Base-by-base conservation (phyloP, 1,284 basidiomycete species). In the Leccinum cinnamomeum region DNA sequence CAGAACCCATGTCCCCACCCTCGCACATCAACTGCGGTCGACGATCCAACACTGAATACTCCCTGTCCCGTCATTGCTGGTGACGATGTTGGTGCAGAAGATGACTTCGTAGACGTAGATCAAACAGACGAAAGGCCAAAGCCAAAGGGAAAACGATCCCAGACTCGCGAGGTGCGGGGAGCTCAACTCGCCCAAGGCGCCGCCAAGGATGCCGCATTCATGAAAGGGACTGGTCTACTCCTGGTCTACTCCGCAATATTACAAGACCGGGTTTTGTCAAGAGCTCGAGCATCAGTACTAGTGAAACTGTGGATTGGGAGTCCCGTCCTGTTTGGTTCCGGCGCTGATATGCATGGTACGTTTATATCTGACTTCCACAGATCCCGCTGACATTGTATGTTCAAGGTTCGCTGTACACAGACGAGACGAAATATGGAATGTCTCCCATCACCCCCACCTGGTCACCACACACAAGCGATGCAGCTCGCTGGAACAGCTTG, bases 251-350 rank as follows among this genome's bases (percentile, higher is more conserved):
- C 72, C 85, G 0, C 78, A 81, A 14, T 94, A 97, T 73, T 97
- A 94, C 68, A 94, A 91, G 0, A 82, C 85, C 3, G 92, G 94
- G 64, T 91, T 92, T 60, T 98, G 96, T 75, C 84, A 87, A 63
- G 88, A 90, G 65, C 84, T 99, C 30, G 97, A 98, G 77, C 82
- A 93, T 54, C 85, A 91, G 64, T 98, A 91, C 76, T 99, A 97
- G 97, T 84, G 95, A 61, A 92, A 91, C 66, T 89, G 92, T 75
- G 91, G 92, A 11, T 78, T 97, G 20, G 94, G 94, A 7, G 23
- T 25, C 23, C 23, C 92, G 90, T 68, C 84, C 95, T 18, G 84
- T 95, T 58, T 90, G 95, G 96, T 99, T 11, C 98, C 76, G 97
- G 97, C 39, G 97, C 97, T 5, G 97, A 99, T 76, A 90, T 94